A percentile compares a stretch with the other conserved stretches of the same genome.
Evolutionary conservation across 1,284 basidiomycete species (phyloP).

Genomic region (Cryptococcus sp.): DNA sequence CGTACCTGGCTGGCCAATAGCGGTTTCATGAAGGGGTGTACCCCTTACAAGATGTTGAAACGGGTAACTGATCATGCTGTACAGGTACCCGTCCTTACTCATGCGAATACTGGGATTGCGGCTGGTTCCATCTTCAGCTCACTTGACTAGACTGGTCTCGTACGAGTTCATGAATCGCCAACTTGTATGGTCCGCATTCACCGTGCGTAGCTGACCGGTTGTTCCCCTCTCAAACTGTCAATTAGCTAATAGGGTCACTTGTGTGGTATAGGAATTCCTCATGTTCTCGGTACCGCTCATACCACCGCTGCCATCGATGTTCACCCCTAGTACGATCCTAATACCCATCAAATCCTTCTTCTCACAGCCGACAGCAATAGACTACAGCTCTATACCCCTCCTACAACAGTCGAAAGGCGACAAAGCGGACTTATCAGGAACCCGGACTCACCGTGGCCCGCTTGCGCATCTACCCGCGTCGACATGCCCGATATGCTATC

Average conservation of each 20-base stretch:
- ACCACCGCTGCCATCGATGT: conserved; percentile 58
- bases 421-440: background rate
- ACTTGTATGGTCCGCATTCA: conserved; percentile 98
- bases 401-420: conserved; percentile 2
- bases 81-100: conserved; percentile 79
- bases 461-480: conserved; percentile 43
- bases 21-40: no score
- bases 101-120: conserved; percentile 80
- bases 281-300: conserved; percentile 88
- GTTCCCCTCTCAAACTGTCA: no score
- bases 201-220: conserved; percentile 60
- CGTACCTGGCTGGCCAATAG: conserved; percentile 6
- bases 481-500: conserved; percentile 56
- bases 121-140: conserved; percentile 71
- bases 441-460: conserved; percentile 38
- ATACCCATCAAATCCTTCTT: conserved; percentile 28
- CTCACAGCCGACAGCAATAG: conserved; percentile 28
- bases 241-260: background rate
- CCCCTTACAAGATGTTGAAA: background rate
- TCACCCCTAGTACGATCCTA: conserved; percentile 60
- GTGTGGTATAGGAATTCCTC: conserved; percentile 80
- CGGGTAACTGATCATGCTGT: background rate
- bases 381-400: conserved; percentile 32
- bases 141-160: conserved; percentile 80
- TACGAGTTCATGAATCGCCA: conserved; percentile 99